Evolutionary conservation across 305 asterid genomes (phyloP), one percentile per base, ranked within the genome.

Genomic region (Andrographis paniculata): DNA sequence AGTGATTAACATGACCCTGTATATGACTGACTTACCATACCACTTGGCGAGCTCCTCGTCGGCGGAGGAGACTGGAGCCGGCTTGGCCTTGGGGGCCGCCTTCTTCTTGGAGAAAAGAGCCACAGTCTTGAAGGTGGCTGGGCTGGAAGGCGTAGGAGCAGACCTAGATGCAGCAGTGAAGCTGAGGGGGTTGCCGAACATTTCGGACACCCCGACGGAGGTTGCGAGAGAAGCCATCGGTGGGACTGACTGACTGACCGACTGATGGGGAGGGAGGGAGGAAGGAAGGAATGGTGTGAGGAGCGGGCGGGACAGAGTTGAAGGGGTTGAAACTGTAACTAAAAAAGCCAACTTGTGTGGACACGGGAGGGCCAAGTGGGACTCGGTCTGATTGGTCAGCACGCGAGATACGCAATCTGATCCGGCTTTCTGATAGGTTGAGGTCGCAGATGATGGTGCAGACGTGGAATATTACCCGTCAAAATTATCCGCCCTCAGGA

Each of bases 1-100:
- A n/a, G n/a, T n/a, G n/a, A n/a, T n/a, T n/a, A n/a, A n/a, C n/a
- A n/a, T n/a, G n/a, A n/a, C n/a, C n/a, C 13, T 9, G 21, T 2
- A 5, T 7, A 2, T 23, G 3, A 20, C 47, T 40, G 40, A 75
- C 97, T 71, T 60, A 88, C 97, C 98, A 53, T 86, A 89, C 98
- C 98, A 89, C 94, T 89, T 89, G 79, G 98, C 82, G 67, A 89
- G 96, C 93, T 89, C 98, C 18, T 89, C 96, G 55, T 66, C 50
- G 5, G 67, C 70, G 0, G 95, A 72, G 53, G 95, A 50, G 33
- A 62, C 69, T 1, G 93, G 65, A 0, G 80, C 72, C 11, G 71
- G 22, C 69, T 78, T 78, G n/a, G 44, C 2, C 42, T 53, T 53
- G 37, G 50, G 16, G 2, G 42, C 20, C 9, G 59, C 50, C 0